A percentile compares a stretch with the other conserved stretches of the same genome.
phyloP scores from a whole-genome alignment of 768 basidiomycete species.

The Naganishia vishniacii region DNA sequence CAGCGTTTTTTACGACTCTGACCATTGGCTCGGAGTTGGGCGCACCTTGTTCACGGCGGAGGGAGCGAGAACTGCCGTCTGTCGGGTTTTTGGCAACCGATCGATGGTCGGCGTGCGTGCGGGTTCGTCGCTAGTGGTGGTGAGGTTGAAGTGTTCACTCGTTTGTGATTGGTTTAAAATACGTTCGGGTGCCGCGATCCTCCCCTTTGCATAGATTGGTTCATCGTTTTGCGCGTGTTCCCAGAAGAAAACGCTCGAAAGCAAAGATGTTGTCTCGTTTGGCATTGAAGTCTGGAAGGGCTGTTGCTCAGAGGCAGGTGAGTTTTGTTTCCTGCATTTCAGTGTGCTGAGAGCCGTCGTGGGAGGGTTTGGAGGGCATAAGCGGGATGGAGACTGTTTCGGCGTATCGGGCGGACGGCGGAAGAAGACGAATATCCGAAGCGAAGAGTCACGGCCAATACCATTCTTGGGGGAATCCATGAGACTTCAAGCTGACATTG shows the following conservation, averaged over 20 bases:
- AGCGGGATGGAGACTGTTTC: neutral
- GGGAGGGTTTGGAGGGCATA: no score
- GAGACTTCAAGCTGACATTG: neutral
- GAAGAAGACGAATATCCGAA: no score
- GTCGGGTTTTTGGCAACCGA: constrained; percentile 16
- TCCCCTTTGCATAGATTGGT: constrained; percentile 9
- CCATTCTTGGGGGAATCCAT: no score
- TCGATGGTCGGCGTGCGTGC: constrained; percentile 5
- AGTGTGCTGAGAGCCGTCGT: no score
- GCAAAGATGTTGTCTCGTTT: constrained; percentile 28
- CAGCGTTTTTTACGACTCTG: neutral
- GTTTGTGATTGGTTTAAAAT: neutral
- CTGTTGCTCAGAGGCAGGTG: constrained; percentile 24
- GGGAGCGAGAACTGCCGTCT: neutral
- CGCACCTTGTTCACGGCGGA: neutral
- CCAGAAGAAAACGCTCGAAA: neutral
- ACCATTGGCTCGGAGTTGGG: neutral
- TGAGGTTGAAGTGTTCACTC: neutral
- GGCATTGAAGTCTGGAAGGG: constrained; percentile 26
- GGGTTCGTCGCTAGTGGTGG: constrained; percentile 7
- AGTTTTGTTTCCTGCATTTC: neutral
- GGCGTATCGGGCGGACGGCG: neutral
- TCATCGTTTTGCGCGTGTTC: constrained; percentile 15
- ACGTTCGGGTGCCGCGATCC: neutral
- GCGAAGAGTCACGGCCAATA: no score